Percentiles rank a stretch among this genome's conserved stretches.
Conservation (phyloP, 805 yeast species). For the Wickerhamiella qilinensis region DNA sequence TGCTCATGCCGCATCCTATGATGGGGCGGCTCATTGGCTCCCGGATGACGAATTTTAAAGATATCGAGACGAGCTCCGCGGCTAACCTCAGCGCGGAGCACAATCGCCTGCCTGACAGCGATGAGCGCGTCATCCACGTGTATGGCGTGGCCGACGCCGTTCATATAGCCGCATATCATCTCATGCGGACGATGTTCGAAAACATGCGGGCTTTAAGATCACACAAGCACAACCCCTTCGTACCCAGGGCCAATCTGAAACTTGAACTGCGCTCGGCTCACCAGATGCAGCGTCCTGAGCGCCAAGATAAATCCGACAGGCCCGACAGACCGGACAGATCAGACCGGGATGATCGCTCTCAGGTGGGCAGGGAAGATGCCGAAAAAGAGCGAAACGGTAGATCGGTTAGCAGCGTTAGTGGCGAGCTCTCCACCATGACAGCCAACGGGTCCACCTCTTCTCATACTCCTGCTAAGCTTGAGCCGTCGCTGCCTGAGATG, state of each 20-base stretch:
- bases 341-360: too few species aligned
- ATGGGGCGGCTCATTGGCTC: conserved; percentile 75
- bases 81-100: conserved; percentile 63
- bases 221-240: not conserved
- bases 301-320: too few species aligned
- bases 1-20: conserved; percentile 60
- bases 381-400: too few species aligned
- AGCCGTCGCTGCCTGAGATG: too few species aligned
- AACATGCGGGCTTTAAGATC: not conserved
- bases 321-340: too few species aligned
- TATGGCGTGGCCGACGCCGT: conserved; percentile 77
- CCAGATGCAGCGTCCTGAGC: too few species aligned
- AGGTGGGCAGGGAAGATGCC: too few species aligned
- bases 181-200: conserved; percentile 23
- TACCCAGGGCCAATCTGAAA: not conserved
- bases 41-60: conserved; percentile 55
- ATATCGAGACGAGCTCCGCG: conserved; percentile 69
- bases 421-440: too few species aligned
- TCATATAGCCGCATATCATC: conserved; percentile 65
- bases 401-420: too few species aligned
- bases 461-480: too few species aligned
- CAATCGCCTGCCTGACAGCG: conserved; percentile 53
- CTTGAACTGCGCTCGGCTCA: too few species aligned
- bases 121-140: conserved; percentile 56
- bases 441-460: too few species aligned